These are phyloP conservation scores for Sporisorium exsertum DNA, from an alignment of 1,284 basidiomycete genomes.

Conservation along the genomic window DNA sequence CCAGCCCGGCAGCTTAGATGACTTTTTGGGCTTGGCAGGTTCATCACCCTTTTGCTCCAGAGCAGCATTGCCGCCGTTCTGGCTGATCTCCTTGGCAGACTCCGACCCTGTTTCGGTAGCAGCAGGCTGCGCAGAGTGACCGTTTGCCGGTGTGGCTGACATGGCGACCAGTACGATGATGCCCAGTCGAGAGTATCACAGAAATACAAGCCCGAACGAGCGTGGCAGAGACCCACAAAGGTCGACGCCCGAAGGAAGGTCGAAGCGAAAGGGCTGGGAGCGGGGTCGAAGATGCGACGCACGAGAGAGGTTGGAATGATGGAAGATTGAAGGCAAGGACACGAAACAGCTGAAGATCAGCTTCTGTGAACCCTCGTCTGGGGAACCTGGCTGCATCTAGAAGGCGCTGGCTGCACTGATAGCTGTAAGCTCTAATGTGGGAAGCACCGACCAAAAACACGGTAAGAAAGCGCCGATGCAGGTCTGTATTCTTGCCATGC, in stretches of 20 bases:
- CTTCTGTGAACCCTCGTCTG: no score
- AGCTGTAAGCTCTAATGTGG: no score
- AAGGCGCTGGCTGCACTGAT: no score
- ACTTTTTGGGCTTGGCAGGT: background rate
- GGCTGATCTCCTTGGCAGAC: background rate
- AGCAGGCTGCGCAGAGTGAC: background rate
- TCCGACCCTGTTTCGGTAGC: background rate
- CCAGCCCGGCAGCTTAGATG: slow-evolving; percentile 46
- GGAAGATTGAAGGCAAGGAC: background rate
- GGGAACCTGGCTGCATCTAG: no score
- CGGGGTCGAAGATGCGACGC: background rate
- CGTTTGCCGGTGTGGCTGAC: slow-evolving; percentile 4
- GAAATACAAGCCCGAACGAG: background rate
- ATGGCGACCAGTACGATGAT: slow-evolving; percentile 7
- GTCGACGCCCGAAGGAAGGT: background rate
- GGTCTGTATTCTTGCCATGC: no score
- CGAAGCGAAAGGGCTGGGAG: background rate
- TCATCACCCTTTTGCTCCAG: background rate
- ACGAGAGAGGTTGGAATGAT: background rate
- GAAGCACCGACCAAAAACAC: no score
- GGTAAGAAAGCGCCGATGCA: no score
- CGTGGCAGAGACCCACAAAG: background rate
- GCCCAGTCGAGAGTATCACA: background rate
- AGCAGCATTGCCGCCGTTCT: background rate
- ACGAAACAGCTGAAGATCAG: no score